Percentiles rank a stretch among this genome's conserved stretches.
These are phyloP conservation scores for Ambrosia artemisiifolia DNA, from an alignment of 129 eudicot species.

Conservation along the genomic window DNA sequence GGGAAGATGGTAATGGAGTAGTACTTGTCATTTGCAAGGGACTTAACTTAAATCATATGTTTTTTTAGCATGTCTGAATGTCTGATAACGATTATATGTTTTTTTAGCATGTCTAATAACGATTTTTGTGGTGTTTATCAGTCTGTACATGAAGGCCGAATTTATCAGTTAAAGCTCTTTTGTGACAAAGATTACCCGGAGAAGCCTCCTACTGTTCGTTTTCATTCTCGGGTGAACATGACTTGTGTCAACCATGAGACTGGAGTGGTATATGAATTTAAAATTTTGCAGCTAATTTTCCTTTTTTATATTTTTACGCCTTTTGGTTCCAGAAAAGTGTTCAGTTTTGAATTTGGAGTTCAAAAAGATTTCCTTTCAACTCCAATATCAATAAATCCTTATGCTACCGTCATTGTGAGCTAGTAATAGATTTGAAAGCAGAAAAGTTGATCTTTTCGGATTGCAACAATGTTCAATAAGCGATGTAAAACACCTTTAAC, in stretches of 20 bases:
- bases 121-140: conserved; percentile 30
- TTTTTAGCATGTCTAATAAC: background rate
- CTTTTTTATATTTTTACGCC: background rate
- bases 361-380: background rate
- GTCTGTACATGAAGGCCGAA: conserved; percentile 96
- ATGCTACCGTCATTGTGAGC: background rate
- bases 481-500: background rate
- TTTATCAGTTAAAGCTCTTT: conserved; percentile 83
- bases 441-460: background rate
- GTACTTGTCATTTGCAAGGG: background rate
- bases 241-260: conserved; percentile 77
- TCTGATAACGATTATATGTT: background rate
- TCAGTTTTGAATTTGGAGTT: background rate
- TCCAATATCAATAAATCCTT: background rate
- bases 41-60: background rate
- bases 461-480: background rate
- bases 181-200: conserved; percentile 97
- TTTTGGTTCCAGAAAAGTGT: background rate
- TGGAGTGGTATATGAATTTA: conserved; percentile 58
- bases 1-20: background rate
- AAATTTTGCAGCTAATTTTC: background rate
- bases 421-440: background rate
- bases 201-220: conserved; percentile 88
- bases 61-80: background rate
- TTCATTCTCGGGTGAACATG: conserved; percentile 84